Evolutionary conservation across 148 eudicot genomes (phyloP), one percentile per base, ranked within the genome.

Genomic region (Silene uniflora): DNA sequence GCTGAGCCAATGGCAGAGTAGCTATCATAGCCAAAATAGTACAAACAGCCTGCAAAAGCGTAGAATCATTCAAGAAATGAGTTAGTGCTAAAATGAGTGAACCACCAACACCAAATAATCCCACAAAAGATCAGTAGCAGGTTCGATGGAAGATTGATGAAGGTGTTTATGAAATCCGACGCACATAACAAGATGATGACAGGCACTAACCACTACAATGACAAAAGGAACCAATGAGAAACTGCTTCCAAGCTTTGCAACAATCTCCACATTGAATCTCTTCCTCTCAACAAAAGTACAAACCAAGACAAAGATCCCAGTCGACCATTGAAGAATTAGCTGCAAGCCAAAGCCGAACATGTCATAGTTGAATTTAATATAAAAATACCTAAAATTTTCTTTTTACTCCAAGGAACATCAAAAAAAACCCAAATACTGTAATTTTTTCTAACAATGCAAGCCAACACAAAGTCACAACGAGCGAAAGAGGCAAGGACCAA

Each of bases 301-400:
- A 72, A 92, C 75, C 81, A 95, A 77, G 71, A 95, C 98, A 71
- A 92, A 84, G 67, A 95, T 92, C 71, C 99, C 99, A 83, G 93
- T 92, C 49, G 93, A 89, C 93, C 99, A 92, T 78, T 96, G 98
- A 88, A 96, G 91, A 82, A 95, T 84, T 81, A 96, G 95, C 98
- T 96, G 91, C 90, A 86, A 86, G 77, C 81, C 77, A 77, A 81
- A 79, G 77, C 82, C 86, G 81, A 88, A 25, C 44, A 39, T 39
- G 44, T 7, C 10, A 7, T 39, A 39, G 0, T 0, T 39, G 44
- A 39, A 35, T 35, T 78, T 67, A 47, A 60, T 49, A 60, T 27
- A 69, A 21, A 69, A 75, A 60, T 67, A 77, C 73, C 59, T 69
- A 71, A 69, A 82, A 62, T 55, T 79, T 29, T 35, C 5, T 35